A percentile compares a stretch with the other conserved stretches of the same genome.
phyloP scores from a whole-genome alignment of 2,329 filamentous ascomycete genomes.

The Eutypa lata region DNA sequence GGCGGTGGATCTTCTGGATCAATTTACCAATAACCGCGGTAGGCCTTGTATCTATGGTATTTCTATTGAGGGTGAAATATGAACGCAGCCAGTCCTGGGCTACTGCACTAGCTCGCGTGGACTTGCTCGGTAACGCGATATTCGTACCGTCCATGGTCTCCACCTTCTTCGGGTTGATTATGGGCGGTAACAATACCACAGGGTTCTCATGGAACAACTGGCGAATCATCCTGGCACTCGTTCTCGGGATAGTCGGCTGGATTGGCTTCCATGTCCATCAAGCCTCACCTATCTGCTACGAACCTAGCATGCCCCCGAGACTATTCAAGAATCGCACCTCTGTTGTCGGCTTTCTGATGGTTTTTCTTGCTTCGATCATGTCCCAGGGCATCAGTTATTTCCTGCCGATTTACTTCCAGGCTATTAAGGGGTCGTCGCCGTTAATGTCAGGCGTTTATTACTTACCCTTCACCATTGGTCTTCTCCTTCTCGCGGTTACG shows the following conservation, averaged over 20 bases:
- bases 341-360: neutral
- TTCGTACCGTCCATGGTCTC: conserved; percentile 30
- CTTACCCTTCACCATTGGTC: conserved; percentile 13
- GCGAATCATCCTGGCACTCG: conserved; percentile 7
- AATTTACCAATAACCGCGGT: conserved; percentile 26
- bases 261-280: conserved; percentile 5
- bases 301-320: conserved; percentile 36
- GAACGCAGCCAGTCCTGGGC: neutral
- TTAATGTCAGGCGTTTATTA: conserved; percentile 18
- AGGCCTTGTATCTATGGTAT: conserved; percentile 18
- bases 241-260: conserved; percentile 8
- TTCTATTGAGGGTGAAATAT: conserved; percentile 25
- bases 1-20: conserved; percentile 39
- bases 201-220: conserved; percentile 7
- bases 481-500: conserved; percentile 6
- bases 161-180: conserved; percentile 34
- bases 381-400: conserved; percentile 26
- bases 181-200: conserved; percentile 4
- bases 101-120: conserved; percentile 20
- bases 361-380: neutral
- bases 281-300: neutral
- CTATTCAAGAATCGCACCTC: conserved; percentile 10
- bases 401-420: conserved; percentile 28
- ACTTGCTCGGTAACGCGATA: conserved; percentile 33
- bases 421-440: conserved; percentile 31